A percentile compares a stretch with the other conserved stretches of the same genome.
phyloP scores from a whole-genome alignment of 2,329 filamentous ascomycete species.

The Golovinomyces cichoracearum region DNA sequence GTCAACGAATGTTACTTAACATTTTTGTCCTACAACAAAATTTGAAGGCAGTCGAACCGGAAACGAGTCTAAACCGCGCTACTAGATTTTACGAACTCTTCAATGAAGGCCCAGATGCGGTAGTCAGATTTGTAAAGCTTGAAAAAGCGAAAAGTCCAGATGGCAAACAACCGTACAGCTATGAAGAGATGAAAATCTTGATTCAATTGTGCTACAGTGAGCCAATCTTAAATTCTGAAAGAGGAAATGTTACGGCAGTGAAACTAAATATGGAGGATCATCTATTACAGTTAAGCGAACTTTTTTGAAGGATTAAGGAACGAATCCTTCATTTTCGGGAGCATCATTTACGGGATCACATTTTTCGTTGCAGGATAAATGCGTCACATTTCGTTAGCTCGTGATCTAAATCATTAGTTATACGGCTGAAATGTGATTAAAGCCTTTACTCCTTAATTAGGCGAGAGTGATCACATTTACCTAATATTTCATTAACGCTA shows the following conservation, averaged over 20 bases:
- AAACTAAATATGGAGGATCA: conserved; percentile 46
- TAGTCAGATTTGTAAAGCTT: conserved; percentile 35
- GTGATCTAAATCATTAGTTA: no score
- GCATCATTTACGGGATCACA: no score
- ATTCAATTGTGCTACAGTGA: conserved; percentile 44
- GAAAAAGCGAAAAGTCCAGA: conserved; percentile 6
- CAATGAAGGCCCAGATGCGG: conserved; percentile 34
- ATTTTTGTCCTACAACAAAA: conserved; percentile 90
- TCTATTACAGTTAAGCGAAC: conserved; percentile 42
- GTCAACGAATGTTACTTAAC: conserved; percentile 73
- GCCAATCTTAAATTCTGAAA: conserved; percentile 35
- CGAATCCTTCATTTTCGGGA: no score
- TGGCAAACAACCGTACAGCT: conserved; percentile 27
- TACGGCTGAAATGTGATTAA: no score
- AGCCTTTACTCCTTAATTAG: no score
- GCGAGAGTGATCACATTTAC: no score
- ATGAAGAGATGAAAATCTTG: conserved; percentile 39
- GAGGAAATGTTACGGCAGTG: conserved; percentile 34
- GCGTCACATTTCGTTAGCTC: no score
- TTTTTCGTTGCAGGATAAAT: no score
- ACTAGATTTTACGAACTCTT: conserved; percentile 46
- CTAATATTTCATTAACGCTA: no score
- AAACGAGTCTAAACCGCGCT: conserved; percentile 35
- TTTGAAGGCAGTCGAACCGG: conserved; percentile 67
- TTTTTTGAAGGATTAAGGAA: conserved; percentile 32